Evolutionary conservation across 2,329 filamentous ascomycete species (phyloP).

Genomic region (Nannizzia gypsea): DNA sequence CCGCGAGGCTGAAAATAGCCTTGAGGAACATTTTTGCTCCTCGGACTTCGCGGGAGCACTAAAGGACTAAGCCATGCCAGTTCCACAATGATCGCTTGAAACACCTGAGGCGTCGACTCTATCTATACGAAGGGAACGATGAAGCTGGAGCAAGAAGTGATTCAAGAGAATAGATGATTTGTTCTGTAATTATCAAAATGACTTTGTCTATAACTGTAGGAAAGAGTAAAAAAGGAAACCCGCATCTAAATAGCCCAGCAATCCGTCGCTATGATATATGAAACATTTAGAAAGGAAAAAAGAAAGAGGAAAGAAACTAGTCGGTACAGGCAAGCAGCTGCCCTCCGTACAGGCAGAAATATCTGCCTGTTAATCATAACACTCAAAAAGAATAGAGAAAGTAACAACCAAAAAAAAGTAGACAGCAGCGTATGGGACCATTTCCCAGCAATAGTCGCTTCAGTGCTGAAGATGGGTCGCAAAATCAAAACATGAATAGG

Average conservation of each 20-base stretch:
- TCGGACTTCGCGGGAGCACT: not conserved
- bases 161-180: not conserved
- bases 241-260: not conserved
- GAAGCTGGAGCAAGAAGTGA: not conserved
- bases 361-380: not conserved
- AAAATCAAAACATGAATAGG: not conserved
- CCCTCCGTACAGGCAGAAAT: not conserved
- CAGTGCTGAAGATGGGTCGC: not conserved
- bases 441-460: not conserved
- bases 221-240: not conserved
- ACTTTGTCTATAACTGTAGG: not conserved
- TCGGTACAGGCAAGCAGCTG: not conserved
- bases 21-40: not conserved
- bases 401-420: not conserved
- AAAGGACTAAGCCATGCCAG: not conserved
- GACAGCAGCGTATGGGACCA: not conserved
- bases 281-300: not conserved
- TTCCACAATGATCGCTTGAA: not conserved
- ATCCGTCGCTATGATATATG: not conserved
- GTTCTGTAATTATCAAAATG: not conserved
- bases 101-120: not conserved
- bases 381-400: not conserved
- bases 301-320: not conserved
- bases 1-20: constrained; percentile 3
- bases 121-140: not conserved